These are phyloP conservation scores for Yamadazyma paraphyllophila DNA, from an alignment of 805 yeast genomes.

Conservation along the genomic window DNA sequence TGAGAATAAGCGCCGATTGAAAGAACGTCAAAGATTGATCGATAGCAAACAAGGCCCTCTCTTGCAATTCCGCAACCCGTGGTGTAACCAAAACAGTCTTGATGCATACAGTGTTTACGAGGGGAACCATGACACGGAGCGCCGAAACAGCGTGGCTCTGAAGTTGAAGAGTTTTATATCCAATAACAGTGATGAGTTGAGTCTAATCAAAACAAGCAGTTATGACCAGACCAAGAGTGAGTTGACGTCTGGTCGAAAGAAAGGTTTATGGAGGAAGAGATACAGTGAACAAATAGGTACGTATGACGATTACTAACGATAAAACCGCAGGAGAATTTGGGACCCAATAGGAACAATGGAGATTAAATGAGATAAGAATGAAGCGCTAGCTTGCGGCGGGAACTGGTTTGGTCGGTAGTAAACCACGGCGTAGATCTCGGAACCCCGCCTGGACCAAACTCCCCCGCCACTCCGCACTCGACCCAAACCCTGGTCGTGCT, in stretches of 20 bases:
- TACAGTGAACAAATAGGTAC: slow-evolving; percentile 32
- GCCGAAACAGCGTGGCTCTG: slow-evolving; percentile 19
- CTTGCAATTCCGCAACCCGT: slow-evolving; percentile 14
- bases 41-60: slow-evolving; percentile 9
- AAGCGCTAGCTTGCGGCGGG: too few relatives aligned
- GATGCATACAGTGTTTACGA: slow-evolving; percentile 8
- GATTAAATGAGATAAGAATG: too few relatives aligned
- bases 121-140: slow-evolving; percentile 1
- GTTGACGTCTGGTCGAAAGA: slow-evolving; percentile 31
- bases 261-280: slow-evolving; percentile 17
- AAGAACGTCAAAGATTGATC: slow-evolving; percentile 9
- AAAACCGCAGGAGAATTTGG: background rate
- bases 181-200: slow-evolving; percentile 15
- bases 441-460: background rate
- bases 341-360: background rate
- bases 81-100: slow-evolving; percentile 9
- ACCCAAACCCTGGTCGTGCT: background rate
- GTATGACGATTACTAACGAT: slow-evolving; percentile 19
- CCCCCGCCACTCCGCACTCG: slow-evolving; percentile 1
- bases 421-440: background rate
- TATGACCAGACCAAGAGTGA: slow-evolving; percentile 39
- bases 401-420: too few relatives aligned
- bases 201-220: slow-evolving; percentile 20
- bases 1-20: slow-evolving; percentile 9
- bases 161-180: slow-evolving; percentile 21